Evolutionary conservation across 345 rosid genomes (phyloP), one percentile per base, ranked within the genome.

Genomic region (Camelina neglecta): DNA sequence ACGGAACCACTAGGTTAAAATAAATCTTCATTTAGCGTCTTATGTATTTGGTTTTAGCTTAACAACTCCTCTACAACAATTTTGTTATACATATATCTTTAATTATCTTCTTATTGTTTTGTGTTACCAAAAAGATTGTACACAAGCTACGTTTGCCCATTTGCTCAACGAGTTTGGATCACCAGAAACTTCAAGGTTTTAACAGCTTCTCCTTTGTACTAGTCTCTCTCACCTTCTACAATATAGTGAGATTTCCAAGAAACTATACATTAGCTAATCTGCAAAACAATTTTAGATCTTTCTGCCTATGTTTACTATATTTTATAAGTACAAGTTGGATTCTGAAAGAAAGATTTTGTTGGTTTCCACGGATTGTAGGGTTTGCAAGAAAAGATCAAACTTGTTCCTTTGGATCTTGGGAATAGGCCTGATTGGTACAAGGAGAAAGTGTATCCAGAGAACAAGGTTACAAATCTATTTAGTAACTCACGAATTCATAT

Each of bases 91-190:
- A 1, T 39, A 23, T 60, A 12, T 29, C 2, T 63, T 24, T 5
- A 57, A 1, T 1, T 59, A 26, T 41, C 13, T n/a, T 48, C 16
- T 44, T 21, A 35, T 45, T 72, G 29, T 48, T 59, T 67, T 60
- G 42, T 47, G 16, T 48, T 31, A 56, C 2, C 4, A 48, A 76
- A 29, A 29, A 93, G 98, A 85, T 50, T 91, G 87, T 93, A 93
- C 80, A 82, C 85, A 26, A 45, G 64, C 61, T 84, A 86, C 57
- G 1, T 67, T 7, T 90, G 98, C 75, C 98, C 98, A 24, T 94
- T 5, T 76, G 92, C 95, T 7, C 97, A 90, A 76, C 92, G 98
- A 35, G 97, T 80, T 64, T 92, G 98, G 98, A 92, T 94, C 89
- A 88, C 96, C 70, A 85, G 98, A 75, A 90, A 94, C 77, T 71